A percentile compares a stretch with the other conserved stretches of the same genome.
These are phyloP conservation scores for Geotrichum restrictum DNA, from an alignment of 1,139 yeast genomes.

Conservation along the genomic window DNA sequence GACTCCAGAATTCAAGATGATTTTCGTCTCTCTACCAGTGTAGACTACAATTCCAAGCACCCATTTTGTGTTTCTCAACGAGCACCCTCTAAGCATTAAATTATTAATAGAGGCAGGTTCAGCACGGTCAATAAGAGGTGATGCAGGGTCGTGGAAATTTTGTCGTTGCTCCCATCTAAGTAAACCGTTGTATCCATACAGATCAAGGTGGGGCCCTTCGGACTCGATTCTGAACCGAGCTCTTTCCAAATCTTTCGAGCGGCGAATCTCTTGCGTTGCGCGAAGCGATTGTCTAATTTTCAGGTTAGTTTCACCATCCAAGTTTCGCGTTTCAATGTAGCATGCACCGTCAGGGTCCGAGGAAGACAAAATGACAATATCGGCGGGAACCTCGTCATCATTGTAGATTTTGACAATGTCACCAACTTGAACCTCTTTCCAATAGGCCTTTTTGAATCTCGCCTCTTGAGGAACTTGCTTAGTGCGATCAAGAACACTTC, in stretches of 20 bases:
- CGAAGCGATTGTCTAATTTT: constrained; percentile 71
- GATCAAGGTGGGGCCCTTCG: constrained; percentile 83
- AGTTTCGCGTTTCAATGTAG: constrained; percentile 85
- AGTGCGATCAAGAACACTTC: constrained; percentile 38
- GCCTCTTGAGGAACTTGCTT: constrained; percentile 36
- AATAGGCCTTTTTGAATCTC: constrained; percentile 60
- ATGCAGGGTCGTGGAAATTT: constrained; percentile 21
- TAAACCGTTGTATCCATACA: constrained; percentile 79
- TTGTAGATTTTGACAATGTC: constrained; percentile 79
- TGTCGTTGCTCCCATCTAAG: constrained; percentile 48
- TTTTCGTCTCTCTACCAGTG: constrained; percentile 88
- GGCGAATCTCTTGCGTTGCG: constrained; percentile 61
- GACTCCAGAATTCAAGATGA: constrained; percentile 86
- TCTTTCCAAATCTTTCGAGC: constrained; percentile 64
- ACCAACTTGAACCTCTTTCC: constrained; percentile 90
- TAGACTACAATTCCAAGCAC: constrained; percentile 82
- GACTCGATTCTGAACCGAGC: constrained; percentile 78
- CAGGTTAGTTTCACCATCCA: constrained; percentile 94
- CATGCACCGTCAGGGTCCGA: constrained; percentile 89
- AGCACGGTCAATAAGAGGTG: constrained; percentile 17
- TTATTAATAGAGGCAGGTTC: constrained; percentile 76
- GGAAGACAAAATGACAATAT: constrained; percentile 70
- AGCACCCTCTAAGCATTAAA: constrained; percentile 81
- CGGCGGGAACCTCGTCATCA: constrained; percentile 94
- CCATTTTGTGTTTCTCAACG: constrained; percentile 85